Percentiles rank a stretch among this genome's conserved stretches.
Conservation (phyloP, 2,329 filamentous ascomycete species). For the Fusarium sp. region DNA sequence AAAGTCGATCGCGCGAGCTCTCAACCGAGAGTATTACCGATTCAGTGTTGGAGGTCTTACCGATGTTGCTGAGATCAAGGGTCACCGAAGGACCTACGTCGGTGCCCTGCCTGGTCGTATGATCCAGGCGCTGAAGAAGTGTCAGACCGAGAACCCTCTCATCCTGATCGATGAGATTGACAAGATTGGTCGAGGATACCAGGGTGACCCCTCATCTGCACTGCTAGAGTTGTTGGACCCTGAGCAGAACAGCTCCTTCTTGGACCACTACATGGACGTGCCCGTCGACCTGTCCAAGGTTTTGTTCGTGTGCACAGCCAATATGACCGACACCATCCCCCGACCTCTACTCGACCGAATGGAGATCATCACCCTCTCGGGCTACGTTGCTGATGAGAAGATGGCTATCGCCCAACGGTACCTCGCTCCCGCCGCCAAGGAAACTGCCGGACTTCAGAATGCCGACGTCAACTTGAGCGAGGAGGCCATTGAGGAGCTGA, state of each 20-base stretch:
- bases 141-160: conserved; percentile 96
- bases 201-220: conserved; percentile 94
- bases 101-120: conserved; percentile 94
- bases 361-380: conserved; percentile 96
- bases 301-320: conserved; percentile 97
- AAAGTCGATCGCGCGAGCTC: conserved; percentile 92
- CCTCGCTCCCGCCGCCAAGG: conserved; percentile 91
- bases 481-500: conserved; percentile 91
- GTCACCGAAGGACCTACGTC: conserved; percentile 94
- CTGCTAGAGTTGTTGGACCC: conserved; percentile 93
- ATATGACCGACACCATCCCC: conserved; percentile 98
- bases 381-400: conserved; percentile 98
- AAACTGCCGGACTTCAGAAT: conserved; percentile 86
- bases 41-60: conserved; percentile 97
- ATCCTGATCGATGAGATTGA: conserved; percentile 97
- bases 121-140: conserved; percentile 98
- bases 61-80: conserved; percentile 98
- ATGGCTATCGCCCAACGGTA: conserved; percentile 97
- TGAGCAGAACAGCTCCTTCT: conserved; percentile 95
- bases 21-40: conserved; percentile 96
- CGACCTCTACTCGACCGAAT: conserved; percentile 93
- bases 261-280: conserved; percentile 99
- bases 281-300: conserved; percentile 98
- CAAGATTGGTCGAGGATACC: conserved; percentile 96
- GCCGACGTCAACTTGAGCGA: conserved; percentile 88